Evolutionary conservation across 306 rosid genomes (phyloP).

Genomic region (Casuarina glauca): DNA sequence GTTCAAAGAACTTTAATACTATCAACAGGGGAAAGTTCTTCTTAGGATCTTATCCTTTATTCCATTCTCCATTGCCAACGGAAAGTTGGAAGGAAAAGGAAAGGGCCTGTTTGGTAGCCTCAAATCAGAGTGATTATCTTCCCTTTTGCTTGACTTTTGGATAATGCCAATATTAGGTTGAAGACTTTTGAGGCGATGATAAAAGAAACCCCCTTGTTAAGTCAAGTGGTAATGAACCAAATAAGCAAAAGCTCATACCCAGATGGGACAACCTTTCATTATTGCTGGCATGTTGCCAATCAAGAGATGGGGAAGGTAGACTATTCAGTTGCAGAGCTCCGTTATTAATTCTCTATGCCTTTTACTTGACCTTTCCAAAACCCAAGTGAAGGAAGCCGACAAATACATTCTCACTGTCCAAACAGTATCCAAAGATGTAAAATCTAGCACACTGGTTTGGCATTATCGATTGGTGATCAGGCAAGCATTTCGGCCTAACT

Average conservation of each 20-base stretch:
- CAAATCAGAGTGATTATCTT: not conserved
- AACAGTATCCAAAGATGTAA: too few species aligned
- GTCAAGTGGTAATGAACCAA: not conserved
- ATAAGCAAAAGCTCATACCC: conserved; percentile 9
- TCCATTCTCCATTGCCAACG: not conserved
- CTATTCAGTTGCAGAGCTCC: not conserved
- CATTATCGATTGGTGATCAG: not conserved
- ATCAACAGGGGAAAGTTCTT: not conserved
- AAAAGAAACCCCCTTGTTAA: not conserved
- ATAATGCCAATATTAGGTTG: conserved; percentile 22
- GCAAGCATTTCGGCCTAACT: not conserved
- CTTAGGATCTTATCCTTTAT: not conserved
- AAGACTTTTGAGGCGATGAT: conserved; percentile 21
- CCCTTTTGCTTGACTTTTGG: conserved; percentile 37
- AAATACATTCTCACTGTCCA: too few species aligned
- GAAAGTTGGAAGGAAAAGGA: not conserved
- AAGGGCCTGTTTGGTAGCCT: not conserved
- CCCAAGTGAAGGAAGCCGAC: not conserved
- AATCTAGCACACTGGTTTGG: too few species aligned
- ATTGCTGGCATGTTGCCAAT: not conserved
- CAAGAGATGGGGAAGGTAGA: too few species aligned
- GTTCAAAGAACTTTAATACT: too few species aligned
- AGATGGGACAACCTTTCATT: not conserved
- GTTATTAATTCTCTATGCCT: not conserved
- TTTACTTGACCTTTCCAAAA: not conserved